Conservation (phyloP, 495 filamentous ascomycete genomes). For the Penicillium atrosanguineum region DNA sequence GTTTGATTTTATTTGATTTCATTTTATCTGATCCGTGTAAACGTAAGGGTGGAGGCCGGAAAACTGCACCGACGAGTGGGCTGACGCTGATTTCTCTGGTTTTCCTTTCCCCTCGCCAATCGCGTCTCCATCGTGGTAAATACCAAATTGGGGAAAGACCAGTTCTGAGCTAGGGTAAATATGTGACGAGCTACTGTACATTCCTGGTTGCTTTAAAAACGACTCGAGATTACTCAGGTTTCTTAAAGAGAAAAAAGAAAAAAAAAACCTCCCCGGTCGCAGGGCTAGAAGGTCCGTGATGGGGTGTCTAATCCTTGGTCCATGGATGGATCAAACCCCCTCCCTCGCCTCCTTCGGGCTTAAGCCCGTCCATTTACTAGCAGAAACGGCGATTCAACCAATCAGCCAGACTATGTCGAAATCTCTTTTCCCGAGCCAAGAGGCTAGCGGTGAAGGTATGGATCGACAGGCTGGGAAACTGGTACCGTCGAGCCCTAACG, state of each 20-base stretch:
- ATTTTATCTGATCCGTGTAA: conserved; percentile 28
- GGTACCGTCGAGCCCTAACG: conserved; percentile 2
- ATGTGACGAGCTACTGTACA: not conserved
- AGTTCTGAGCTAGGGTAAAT: not conserved
- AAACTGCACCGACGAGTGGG: conserved; percentile 17
- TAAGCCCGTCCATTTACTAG: conserved; percentile 22
- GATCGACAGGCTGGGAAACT: conserved; percentile 19
- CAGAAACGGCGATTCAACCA: conserved; percentile 20
- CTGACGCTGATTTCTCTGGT: conserved; percentile 12
- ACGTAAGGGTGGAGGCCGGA: conserved; percentile 9
- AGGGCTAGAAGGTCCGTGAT: not conserved
- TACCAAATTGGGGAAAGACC: not conserved
- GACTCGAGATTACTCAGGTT: too few relatives aligned
- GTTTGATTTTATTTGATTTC: too few relatives aligned
- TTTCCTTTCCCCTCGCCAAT: conserved; percentile 8
- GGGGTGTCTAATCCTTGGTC: conserved; percentile 19
- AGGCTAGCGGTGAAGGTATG: conserved; percentile 17
- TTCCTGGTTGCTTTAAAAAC: not conserved
- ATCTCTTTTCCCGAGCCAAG: conserved; percentile 13
- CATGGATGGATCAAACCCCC: conserved; percentile 7
- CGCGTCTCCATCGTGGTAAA: conserved; percentile 3
- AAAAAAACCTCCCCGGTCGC: too few relatives aligned
- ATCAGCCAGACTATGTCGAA: conserved; percentile 3
- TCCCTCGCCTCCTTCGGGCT: conserved; percentile 1
- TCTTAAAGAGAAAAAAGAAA: too few relatives aligned